These are phyloP conservation scores for Protomyces lactucae-debilis DNA, from an alignment of 1,139 yeast species.

Conservation along the genomic window DNA sequence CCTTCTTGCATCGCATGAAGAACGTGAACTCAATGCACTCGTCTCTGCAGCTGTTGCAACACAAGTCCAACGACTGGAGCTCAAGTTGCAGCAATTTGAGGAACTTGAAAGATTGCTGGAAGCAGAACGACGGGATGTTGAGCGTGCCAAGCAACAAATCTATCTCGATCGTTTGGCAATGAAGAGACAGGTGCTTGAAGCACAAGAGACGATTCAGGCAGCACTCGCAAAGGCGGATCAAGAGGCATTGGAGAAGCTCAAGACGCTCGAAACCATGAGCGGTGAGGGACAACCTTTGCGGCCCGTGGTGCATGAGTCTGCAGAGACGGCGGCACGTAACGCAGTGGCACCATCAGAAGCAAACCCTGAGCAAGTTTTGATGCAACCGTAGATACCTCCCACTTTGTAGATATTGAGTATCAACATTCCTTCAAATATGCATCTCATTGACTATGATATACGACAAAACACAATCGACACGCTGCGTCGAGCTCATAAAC, in stretches of 20 bases:
- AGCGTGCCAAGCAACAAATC: constrained; percentile 73
- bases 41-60: constrained; percentile 64
- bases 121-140: constrained; percentile 66
- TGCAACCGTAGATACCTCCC: neutral
- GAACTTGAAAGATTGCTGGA: constrained; percentile 75
- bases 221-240: neutral
- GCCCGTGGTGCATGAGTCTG: neutral
- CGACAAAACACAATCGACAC: neutral
- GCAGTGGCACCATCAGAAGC: neutral
- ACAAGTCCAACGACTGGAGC: constrained; percentile 68
- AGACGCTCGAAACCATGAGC: neutral
- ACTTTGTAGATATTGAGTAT: neutral
- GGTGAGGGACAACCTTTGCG: neutral
- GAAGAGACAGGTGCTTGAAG: constrained; percentile 33
- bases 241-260: neutral
- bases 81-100: constrained; percentile 65
- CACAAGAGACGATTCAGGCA: neutral
- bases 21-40: constrained; percentile 52
- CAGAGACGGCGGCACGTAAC: neutral
- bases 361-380: neutral
- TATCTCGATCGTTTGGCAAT: constrained; percentile 73
- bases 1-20: constrained; percentile 76
- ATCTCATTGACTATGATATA: too few relatives aligned
- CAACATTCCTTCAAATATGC: too few relatives aligned
- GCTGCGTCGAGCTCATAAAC: neutral